A percentile compares a stretch with the other conserved stretches of the same genome.
phyloP scores from a whole-genome alignment of 441 rosid species.

The Lepidium campestre region DNA sequence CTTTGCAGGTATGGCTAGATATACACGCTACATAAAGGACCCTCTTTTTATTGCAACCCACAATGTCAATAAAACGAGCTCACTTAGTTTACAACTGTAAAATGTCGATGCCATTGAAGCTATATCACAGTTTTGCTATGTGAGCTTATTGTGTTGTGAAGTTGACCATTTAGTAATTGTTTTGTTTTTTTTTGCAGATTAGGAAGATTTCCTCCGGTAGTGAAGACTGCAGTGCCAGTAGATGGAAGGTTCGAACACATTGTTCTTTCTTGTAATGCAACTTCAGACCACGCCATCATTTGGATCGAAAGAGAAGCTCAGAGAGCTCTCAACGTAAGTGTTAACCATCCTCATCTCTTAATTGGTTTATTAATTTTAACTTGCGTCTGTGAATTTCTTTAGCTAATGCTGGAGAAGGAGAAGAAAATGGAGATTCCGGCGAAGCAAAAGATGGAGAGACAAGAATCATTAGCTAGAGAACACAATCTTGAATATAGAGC shows the following conservation, averaged over 20 bases:
- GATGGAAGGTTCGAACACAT: conserved; percentile 95
- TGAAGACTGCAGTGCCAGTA: conserved; percentile 90
- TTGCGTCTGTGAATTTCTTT: background rate
- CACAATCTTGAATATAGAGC: conserved; percentile 73
- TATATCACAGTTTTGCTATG: background rate
- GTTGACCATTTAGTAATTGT: background rate
- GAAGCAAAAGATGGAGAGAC: conserved; percentile 86
- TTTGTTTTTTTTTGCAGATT: conserved; percentile 46
- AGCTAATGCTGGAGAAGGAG: conserved; percentile 81
- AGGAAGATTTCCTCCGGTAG: conserved; percentile 84
- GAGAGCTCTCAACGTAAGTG: conserved; percentile 66
- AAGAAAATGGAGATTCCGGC: conserved; percentile 58
- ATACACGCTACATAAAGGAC: background rate
- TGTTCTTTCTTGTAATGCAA: conserved; percentile 89
- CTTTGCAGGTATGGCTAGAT: conserved; percentile 53
- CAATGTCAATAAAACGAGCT: background rate
- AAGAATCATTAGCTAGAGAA: conserved; percentile 64
- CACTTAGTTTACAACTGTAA: no score
- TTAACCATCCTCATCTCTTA: background rate
- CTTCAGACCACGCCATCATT: conserved; percentile 84
- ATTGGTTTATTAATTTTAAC: background rate
- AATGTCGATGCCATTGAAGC: no score
- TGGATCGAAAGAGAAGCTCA: conserved; percentile 87
- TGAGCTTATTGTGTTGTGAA: background rate
- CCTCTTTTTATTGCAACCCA: background rate